Conservation (phyloP, 768 basidiomycete species). For the Suillus americanus region DNA sequence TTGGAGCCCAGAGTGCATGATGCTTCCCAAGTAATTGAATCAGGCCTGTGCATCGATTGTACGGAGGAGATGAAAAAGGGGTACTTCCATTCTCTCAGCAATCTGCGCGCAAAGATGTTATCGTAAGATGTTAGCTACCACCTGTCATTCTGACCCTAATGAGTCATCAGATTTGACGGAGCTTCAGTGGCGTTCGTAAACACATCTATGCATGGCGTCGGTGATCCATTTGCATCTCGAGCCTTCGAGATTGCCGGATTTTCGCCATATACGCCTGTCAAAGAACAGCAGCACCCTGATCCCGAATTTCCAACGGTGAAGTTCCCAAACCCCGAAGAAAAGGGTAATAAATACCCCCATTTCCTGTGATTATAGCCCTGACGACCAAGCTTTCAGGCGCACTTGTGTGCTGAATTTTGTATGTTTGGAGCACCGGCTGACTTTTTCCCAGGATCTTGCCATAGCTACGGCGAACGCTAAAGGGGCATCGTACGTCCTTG, state of each 20-base stretch:
- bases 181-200: constrained; percentile 64
- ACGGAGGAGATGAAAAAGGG: constrained; percentile 58
- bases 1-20: constrained; percentile 53
- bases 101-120: constrained; percentile 8
- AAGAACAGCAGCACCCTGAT: constrained; percentile 70
- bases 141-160: constrained; percentile 15
- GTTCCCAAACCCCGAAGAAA: constrained; percentile 91
- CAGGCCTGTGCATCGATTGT: constrained; percentile 49
- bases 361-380: constrained; percentile 9
- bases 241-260: constrained; percentile 65
- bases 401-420: constrained; percentile 35
- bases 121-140: background rate
- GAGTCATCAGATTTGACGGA: too few species aligned
- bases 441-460: constrained; percentile 61
- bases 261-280: constrained; percentile 56
- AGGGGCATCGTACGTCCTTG: constrained; percentile 65
- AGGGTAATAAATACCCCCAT: constrained; percentile 46
- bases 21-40: constrained; percentile 33
- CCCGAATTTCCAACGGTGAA: constrained; percentile 83
- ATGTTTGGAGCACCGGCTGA: constrained; percentile 4
- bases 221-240: constrained; percentile 57
- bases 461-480: constrained; percentile 55
- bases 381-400: constrained; percentile 38
- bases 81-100: constrained; percentile 50
- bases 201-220: constrained; percentile 91